A percentile compares a stretch with the other conserved stretches of the same genome.
Conservation (phyloP, 495 filamentous ascomycete genomes). For the Aspergillus nanangensis region DNA sequence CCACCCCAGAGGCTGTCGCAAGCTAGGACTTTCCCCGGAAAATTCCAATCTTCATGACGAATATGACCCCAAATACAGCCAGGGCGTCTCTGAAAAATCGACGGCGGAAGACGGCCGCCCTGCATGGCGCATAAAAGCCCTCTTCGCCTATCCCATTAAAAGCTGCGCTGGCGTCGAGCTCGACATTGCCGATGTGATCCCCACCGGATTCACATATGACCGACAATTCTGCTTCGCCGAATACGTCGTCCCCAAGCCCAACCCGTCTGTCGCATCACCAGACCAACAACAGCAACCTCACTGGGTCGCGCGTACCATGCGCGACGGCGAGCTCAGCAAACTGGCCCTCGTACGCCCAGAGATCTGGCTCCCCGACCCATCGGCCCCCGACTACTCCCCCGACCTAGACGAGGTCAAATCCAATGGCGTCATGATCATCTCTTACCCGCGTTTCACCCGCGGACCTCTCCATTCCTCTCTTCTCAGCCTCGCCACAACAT, state of each 20-base stretch:
- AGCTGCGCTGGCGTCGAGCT: slow-evolving; percentile 80
- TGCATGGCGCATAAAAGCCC: slow-evolving; percentile 63
- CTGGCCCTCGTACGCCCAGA: slow-evolving; percentile 72
- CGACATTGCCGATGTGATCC: slow-evolving; percentile 56
- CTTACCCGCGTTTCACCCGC: slow-evolving; percentile 31
- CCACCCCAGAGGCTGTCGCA: slow-evolving; percentile 29
- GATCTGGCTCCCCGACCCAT: slow-evolving; percentile 72
- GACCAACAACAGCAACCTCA: slow-evolving; percentile 32
- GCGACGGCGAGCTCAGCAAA: slow-evolving; percentile 64
- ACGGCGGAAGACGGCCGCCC: slow-evolving; percentile 15
- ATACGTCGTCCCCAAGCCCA: slow-evolving; percentile 38
- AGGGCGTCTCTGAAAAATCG: slow-evolving; percentile 14
- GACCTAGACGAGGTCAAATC: slow-evolving; percentile 33
- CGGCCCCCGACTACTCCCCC: slow-evolving; percentile 35
- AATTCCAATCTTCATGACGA: slow-evolving; percentile 36
- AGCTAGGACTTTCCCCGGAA: slow-evolving; percentile 23
- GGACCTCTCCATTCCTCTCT: too few species aligned
- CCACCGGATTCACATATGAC: slow-evolving; percentile 75
- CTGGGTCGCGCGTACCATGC: slow-evolving; percentile 74
- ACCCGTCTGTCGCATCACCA: slow-evolving; percentile 27
- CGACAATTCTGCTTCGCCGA: slow-evolving; percentile 81
- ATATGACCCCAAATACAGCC: slow-evolving; percentile 29
- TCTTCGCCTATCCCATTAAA: slow-evolving; percentile 88
- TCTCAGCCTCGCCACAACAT: slow-evolving; percentile 1
- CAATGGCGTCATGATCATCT: slow-evolving; percentile 33